Base-by-base conservation (phyloP, 805 yeast species). In the Zygotorulaspora sp. region DNA sequence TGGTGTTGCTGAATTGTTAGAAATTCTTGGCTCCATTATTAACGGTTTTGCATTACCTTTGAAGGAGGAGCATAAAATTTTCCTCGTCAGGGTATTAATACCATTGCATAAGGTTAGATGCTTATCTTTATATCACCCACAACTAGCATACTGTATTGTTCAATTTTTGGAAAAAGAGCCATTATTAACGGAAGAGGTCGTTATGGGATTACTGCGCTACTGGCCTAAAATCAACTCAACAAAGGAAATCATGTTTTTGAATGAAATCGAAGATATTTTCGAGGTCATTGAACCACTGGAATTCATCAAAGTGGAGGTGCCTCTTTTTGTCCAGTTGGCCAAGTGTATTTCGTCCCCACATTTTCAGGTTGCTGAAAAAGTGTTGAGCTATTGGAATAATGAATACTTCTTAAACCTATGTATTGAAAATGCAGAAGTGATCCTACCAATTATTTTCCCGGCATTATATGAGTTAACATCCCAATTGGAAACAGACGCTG, bases 171-270 rank as follows among this genome's bases (percentile, higher is more conserved):
- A 92, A 55, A 92, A 92, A 63, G 98, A 92, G 58, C 94, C 96
- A 2, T 48, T 74, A 10, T 70, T 92, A 50, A 90, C 97, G 2
- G 97, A 89, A 61, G 97, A 89, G 60, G 97, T 92, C n/a, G 77
- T 92, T 18, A 80, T 86, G 86, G 96, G 97, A 3, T 67, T 92
- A 43, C 67, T 92, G 52, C 74, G 95, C 55, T 92, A 80, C 67
- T 92, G 98, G 98, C 98, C 98, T 38, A 92, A 92, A 62, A 80
- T 85, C 34, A 87, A 87, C 57, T 80, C 94, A 17, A 92, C 97
- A 10, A 92, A 92, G 57, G 98, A 92, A 65, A 85, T 92, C 17
- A 82, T 92, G 94, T 92, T 89, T 55, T 68, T 92, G 56, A 87
- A 90, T 63, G 98, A 92, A 67, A 77, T 92, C 48, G 98, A 92